phyloP scores from a whole-genome alignment of 495 filamentous ascomycete species.

The Neurospora hispaniola region DNA sequence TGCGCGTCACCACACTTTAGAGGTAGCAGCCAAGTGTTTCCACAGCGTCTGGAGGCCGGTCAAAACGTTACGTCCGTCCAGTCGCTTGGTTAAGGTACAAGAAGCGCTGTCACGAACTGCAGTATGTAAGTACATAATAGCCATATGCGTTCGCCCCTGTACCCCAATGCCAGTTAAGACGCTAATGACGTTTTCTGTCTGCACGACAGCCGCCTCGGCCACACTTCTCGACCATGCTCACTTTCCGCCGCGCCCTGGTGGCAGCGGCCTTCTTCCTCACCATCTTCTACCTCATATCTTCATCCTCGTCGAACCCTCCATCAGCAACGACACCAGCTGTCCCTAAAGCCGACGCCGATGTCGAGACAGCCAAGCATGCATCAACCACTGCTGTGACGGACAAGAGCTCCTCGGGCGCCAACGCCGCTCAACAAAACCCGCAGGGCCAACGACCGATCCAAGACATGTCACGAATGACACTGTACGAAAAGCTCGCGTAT shows the following conservation, averaged over 20 bases:
- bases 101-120: neutral
- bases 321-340: slow-evolving; percentile 15
- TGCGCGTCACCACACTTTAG: neutral
- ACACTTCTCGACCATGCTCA: slow-evolving; percentile 34
- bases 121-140: neutral
- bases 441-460: slow-evolving; percentile 36
- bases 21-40: neutral
- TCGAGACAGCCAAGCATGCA: slow-evolving; percentile 15
- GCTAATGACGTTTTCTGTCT: slow-evolving; percentile 1
- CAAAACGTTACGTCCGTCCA: neutral
- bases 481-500: slow-evolving; percentile 79
- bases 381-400: slow-evolving; percentile 14
- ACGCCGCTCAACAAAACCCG: slow-evolving; percentile 8
- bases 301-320: slow-evolving; percentile 20
- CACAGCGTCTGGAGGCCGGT: neutral
- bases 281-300: slow-evolving; percentile 60
- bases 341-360: slow-evolving; percentile 5
- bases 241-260: slow-evolving; percentile 63
- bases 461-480: slow-evolving; percentile 49
- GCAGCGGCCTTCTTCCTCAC: slow-evolving; percentile 56
- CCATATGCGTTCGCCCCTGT: neutral
- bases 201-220: slow-evolving; percentile 2
- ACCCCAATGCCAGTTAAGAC: neutral
- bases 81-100: neutral
- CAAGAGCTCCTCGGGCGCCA: slow-evolving; percentile 8